Conservation (phyloP, 768 basidiomycete species). For the Boletellus emodensis region DNA sequence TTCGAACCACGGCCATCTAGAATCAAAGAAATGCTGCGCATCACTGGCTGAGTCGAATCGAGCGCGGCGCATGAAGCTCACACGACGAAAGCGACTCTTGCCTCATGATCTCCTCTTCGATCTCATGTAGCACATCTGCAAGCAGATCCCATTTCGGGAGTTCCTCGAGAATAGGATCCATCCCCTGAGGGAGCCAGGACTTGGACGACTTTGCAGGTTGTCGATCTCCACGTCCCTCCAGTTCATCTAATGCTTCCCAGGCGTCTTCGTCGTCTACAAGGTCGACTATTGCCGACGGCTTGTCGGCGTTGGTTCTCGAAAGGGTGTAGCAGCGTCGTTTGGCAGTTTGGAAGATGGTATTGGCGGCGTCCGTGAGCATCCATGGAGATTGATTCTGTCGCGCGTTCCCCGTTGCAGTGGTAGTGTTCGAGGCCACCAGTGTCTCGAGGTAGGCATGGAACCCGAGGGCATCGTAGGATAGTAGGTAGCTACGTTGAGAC, state of each 20-base stretch:
- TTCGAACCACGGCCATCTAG: conserved; percentile 54
- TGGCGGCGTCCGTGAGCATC: conserved; percentile 91
- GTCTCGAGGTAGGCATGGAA: conserved; percentile 93
- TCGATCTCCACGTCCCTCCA: conserved; percentile 19
- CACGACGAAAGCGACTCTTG: conserved; percentile 41
- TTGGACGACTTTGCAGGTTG: conserved; percentile 10
- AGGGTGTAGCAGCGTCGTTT: conserved; percentile 77
- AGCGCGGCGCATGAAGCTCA: conserved; percentile 1
- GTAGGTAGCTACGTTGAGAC: conserved; percentile 47
- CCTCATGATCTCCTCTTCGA: conserved; percentile 78
- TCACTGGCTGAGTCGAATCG: neutral
- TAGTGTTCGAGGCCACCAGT: conserved; percentile 62
- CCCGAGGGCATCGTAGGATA: conserved; percentile 86
- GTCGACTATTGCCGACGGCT: conserved; percentile 34
- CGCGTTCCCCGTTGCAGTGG: conserved; percentile 44
- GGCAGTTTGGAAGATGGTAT: conserved; percentile 77
- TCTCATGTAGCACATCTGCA: conserved; percentile 82
- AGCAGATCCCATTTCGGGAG: conserved; percentile 91
- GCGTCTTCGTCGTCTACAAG: conserved; percentile 64
- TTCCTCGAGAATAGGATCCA: conserved; percentile 89
- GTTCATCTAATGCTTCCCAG: conserved; percentile 69
- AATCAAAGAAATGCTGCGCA: neutral
- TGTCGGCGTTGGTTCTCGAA: conserved; percentile 26
- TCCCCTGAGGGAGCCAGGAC: conserved; percentile 67
- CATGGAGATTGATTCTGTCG: conserved; percentile 76